Conservation (phyloP, 805 yeast genomes). For the Lipomyces orientalis region DNA sequence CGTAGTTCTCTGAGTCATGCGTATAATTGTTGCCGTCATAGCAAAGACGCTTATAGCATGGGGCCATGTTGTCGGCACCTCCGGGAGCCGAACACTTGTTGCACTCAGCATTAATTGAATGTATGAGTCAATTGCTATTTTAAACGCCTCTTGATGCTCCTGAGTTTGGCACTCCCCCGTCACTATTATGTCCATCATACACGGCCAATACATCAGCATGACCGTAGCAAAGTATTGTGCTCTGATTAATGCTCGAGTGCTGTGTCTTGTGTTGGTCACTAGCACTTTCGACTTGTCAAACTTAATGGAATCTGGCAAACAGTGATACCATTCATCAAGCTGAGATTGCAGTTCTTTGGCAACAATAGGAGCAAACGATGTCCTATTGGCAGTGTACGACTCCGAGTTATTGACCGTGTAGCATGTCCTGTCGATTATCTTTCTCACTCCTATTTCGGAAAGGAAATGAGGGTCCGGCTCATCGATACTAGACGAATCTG, state of each 20-base stretch:
- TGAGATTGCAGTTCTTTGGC: neutral
- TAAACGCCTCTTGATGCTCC: neutral
- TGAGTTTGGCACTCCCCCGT: neutral
- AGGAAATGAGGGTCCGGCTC: neutral
- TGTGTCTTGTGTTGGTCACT: neutral
- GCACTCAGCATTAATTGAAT: neutral
- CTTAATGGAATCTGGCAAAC: neutral
- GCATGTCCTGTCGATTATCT: neutral
- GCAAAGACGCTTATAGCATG: neutral
- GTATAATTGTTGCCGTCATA: neutral
- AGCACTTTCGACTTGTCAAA: neutral
- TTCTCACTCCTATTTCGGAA: neutral
- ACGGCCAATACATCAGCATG: neutral
- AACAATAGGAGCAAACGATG: neutral
- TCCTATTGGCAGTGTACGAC: neutral
- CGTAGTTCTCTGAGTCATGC: neutral
- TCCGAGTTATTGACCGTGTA: neutral
- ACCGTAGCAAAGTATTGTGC: neutral
- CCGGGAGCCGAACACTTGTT: neutral
- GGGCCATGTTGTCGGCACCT: constrained; percentile 1
- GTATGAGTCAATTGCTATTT: neutral
- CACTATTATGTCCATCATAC: neutral
- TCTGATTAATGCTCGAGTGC: neutral
- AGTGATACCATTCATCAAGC: neutral
- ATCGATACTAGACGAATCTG: neutral